A percentile compares a stretch with the other conserved stretches of the same genome.
Conservation (phyloP, 495 filamentous ascomycete species). For the Talaromyces stipitatus region DNA sequence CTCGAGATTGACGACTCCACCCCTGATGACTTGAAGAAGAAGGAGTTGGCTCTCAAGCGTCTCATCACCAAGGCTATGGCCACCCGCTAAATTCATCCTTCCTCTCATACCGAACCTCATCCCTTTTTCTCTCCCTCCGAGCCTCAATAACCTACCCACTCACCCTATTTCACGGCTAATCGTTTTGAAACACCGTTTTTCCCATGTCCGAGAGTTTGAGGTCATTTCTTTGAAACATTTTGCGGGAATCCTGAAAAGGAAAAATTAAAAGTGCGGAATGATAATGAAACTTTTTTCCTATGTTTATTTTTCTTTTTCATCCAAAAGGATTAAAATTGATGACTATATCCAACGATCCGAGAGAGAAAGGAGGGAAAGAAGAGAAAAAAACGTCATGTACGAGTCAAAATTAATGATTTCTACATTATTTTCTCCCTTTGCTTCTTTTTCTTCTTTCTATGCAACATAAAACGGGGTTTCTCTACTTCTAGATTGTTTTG, state of each 20-base stretch:
- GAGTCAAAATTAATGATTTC: not conserved
- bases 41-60: constrained; percentile 97
- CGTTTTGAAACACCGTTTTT: constrained; percentile 1
- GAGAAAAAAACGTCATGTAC: not conserved
- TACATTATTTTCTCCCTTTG: not conserved
- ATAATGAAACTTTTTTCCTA: constrained; percentile 3
- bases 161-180: not conserved
- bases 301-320: not conserved
- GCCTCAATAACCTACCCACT: not conserved
- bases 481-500: constrained; percentile 1
- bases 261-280: constrained; percentile 4
- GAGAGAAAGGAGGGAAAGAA: not conserved
- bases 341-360: not conserved
- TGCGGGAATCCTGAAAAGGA: not conserved
- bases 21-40: constrained; percentile 98
- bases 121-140: not conserved
- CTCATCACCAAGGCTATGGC: constrained; percentile 96
- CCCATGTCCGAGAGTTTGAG: not conserved
- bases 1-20: constrained; percentile 80
- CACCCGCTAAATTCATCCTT: constrained; percentile 57
- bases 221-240: not conserved
- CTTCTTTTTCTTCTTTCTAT: not conserved
- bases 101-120: not conserved
- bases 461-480: not conserved
- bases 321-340: not conserved